Evolutionary conservation across 129 eudicot species (phyloP).

Genomic region (Tanacetum coccineum): DNA sequence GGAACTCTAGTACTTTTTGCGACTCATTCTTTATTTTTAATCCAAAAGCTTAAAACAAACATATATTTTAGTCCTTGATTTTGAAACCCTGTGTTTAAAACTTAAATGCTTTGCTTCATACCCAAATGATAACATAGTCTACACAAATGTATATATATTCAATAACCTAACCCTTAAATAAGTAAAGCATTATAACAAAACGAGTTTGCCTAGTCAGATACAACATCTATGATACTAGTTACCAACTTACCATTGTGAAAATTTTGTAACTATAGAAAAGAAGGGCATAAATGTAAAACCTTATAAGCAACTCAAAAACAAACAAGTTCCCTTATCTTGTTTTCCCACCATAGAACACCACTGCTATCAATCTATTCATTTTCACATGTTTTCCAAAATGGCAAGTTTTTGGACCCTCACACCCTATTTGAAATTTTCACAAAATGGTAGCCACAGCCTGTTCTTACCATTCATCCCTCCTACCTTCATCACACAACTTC

Average conservation of each 20-base stretch:
- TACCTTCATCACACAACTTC: slow-evolving; percentile 31
- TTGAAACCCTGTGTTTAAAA: too few relatives aligned
- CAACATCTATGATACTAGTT: too few relatives aligned
- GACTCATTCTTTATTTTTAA: too few relatives aligned
- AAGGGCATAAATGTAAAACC: slow-evolving; percentile 10
- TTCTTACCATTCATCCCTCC: slow-evolving; percentile 37
- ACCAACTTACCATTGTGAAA: background rate
- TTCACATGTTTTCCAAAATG: slow-evolving; percentile 32
- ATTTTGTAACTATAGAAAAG: background rate
- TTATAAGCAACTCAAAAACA: slow-evolving; percentile 14
- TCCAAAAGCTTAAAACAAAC: too few relatives aligned
- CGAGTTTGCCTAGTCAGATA: too few relatives aligned
- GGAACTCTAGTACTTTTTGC: too few relatives aligned
- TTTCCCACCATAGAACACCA: slow-evolving; percentile 46
- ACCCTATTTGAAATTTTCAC: slow-evolving; percentile 3
- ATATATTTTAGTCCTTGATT: too few relatives aligned
- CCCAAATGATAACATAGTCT: too few relatives aligned
- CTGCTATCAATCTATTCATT: slow-evolving; percentile 21
- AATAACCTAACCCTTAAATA: too few relatives aligned
- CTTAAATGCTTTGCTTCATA: too few relatives aligned
- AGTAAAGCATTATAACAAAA: too few relatives aligned
- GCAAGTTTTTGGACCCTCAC: slow-evolving; percentile 18
- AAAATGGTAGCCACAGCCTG: slow-evolving; percentile 48
- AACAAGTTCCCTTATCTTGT: slow-evolving; percentile 44
- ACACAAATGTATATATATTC: too few relatives aligned